Evolutionary conservation across 1,139 yeast species (phyloP).

Genomic region (Hanseniaspora uvarum): DNA sequence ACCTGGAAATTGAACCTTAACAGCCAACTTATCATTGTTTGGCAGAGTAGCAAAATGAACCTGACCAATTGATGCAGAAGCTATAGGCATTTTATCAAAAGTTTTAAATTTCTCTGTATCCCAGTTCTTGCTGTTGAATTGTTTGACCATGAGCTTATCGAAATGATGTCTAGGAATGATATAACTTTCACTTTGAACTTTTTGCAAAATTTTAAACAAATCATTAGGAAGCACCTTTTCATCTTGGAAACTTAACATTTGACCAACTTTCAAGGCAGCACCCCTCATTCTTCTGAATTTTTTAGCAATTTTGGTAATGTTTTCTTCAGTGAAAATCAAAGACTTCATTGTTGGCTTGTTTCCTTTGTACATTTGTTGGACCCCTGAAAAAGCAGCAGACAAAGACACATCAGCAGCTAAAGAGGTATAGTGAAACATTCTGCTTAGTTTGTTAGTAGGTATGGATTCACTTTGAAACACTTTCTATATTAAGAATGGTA

Average conservation of each 20-base stretch:
- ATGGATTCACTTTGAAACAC: slow-evolving; percentile 56
- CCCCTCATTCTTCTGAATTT: slow-evolving; percentile 94
- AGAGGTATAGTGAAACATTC: slow-evolving; percentile 86
- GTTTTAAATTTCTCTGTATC: slow-evolving; percentile 51
- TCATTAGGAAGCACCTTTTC: slow-evolving; percentile 74
- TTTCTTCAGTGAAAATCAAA: slow-evolving; percentile 64
- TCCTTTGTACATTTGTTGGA: slow-evolving; percentile 54
- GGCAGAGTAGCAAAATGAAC: slow-evolving; percentile 75
- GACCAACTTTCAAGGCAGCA: slow-evolving; percentile 93
- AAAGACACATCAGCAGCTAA: slow-evolving; percentile 86
- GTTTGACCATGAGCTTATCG: slow-evolving; percentile 60
- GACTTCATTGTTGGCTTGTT: slow-evolving; percentile 46
- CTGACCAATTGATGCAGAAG: slow-evolving; percentile 97
- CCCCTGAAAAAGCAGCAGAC: slow-evolving; percentile 71
- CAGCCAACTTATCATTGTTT: slow-evolving; percentile 65
- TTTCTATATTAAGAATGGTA: slow-evolving; percentile 8
- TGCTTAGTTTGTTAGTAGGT: slow-evolving; percentile 74
- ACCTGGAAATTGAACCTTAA: slow-evolving; percentile 97
- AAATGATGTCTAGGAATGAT: slow-evolving; percentile 93
- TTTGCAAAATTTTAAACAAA: slow-evolving; percentile 63
- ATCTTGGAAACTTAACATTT: slow-evolving; percentile 89
- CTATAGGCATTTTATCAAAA: slow-evolving; percentile 78
- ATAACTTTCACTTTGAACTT: slow-evolving; percentile 90
- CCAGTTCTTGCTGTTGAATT: slow-evolving; percentile 64
- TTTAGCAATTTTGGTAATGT: slow-evolving; percentile 77